Evolutionary conservation across 768 basidiomycete genomes (phyloP).

Genomic region (Mrakia hoshinonis): DNA sequence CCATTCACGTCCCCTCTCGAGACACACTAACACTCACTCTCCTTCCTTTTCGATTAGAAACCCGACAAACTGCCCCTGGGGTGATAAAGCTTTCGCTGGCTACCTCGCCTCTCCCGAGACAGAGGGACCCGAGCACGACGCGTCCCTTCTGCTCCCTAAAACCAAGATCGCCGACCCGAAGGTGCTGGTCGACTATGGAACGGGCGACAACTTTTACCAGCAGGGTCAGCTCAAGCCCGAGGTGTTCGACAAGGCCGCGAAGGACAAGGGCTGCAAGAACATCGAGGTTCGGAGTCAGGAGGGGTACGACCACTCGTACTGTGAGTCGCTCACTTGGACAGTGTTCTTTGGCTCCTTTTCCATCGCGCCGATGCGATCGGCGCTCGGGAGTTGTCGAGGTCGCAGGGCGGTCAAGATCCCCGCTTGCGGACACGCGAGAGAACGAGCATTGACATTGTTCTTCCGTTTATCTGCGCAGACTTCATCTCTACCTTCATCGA

Average conservation of each 20-base stretch:
- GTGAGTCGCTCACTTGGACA: conserved; percentile 50
- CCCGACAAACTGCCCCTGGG: conserved; percentile 81
- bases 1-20: not conserved
- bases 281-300: conserved; percentile 71
- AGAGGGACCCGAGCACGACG: conserved; percentile 75
- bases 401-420: too few relatives aligned
- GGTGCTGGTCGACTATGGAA: conserved; percentile 70
- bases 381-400: too few relatives aligned
- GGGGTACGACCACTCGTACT: conserved; percentile 83
- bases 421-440: too few relatives aligned
- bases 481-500: conserved; percentile 78
- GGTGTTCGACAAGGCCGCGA: conserved; percentile 70
- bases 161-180: conserved; percentile 54
- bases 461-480: not conserved
- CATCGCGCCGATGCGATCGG: too few relatives aligned
- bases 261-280: conserved; percentile 62
- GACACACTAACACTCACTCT: not conserved
- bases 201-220: conserved; percentile 67
- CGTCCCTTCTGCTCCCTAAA: conserved; percentile 67
- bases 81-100: conserved; percentile 77
- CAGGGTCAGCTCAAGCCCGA: conserved; percentile 66
- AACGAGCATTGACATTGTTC: conserved; percentile 30
- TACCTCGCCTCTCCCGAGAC: conserved; percentile 64
- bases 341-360: too few relatives aligned
- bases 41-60: conserved; percentile 47